These are phyloP conservation scores for Monosporascus sp. DNA, from an alignment of 2,329 filamentous ascomycete genomes.

Conservation along the genomic window DNA sequence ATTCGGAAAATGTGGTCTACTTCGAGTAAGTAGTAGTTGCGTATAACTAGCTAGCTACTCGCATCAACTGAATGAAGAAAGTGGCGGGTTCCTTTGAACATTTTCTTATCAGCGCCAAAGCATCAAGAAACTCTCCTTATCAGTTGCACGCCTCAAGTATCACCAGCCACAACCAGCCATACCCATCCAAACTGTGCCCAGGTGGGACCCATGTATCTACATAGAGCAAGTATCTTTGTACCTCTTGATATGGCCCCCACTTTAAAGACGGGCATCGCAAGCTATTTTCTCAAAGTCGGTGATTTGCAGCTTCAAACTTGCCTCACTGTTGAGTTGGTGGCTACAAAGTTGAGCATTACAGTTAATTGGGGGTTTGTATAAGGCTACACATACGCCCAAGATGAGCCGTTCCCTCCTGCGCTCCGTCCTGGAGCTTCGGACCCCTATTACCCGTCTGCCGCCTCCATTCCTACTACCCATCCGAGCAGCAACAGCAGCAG, in stretches of 20 bases:
- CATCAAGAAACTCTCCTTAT: background rate
- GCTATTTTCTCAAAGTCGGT: background rate
- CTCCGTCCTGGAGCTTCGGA: constrained; percentile 57
- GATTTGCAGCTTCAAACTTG: background rate
- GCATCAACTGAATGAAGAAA: no score
- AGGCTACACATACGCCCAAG: background rate
- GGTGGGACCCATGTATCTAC: background rate
- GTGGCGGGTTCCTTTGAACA: background rate
- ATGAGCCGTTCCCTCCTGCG: constrained; percentile 59
- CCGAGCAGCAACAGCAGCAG: constrained; percentile 28
- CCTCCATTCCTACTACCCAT: constrained; percentile 47
- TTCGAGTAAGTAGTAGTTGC: background rate
- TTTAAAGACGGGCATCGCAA: background rate
- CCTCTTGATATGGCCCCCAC: background rate
- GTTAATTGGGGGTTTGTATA: background rate
- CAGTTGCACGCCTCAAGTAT: background rate
- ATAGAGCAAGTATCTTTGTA: no score
- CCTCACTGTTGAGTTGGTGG: background rate
- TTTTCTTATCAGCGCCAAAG: background rate
- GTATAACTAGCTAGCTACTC: no score
- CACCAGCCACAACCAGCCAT: background rate
- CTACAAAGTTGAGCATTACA: no score
- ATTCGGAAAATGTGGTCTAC: background rate
- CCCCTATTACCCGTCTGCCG: constrained; percentile 38
- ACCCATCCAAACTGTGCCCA: background rate